Evolutionary conservation across 306 rosid genomes (phyloP).

Genomic region (Herpetospermum pedunculosum): DNA sequence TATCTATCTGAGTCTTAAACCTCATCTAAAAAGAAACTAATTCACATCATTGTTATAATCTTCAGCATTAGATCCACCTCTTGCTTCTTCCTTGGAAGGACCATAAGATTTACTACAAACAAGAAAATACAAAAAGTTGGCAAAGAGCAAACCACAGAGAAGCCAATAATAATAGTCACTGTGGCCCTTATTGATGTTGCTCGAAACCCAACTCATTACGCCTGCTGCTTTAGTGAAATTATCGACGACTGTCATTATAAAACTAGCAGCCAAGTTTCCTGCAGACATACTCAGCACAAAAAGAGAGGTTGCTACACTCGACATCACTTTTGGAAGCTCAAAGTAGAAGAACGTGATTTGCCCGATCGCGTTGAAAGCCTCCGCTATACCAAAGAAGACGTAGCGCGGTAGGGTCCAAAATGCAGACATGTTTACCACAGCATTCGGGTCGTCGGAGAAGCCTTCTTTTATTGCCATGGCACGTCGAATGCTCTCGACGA

Average conservation of each 20-base stretch:
- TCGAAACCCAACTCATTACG: constrained; percentile 34
- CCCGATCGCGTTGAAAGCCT: constrained; percentile 15
- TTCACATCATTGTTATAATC: not conserved
- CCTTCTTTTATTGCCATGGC: constrained; percentile 19
- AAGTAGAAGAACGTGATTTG: constrained; percentile 19
- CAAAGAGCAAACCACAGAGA: not conserved
- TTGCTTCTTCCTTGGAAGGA: constrained; percentile 7
- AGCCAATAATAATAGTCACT: constrained; percentile 22
- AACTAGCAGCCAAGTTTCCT: constrained; percentile 12
- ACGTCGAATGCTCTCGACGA: constrained; percentile 16
- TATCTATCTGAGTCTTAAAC: not conserved
- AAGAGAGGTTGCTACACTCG: constrained; percentile 15
- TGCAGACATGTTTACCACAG: constrained; percentile 23
- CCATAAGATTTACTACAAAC: constrained; percentile 16
- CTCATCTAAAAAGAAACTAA: not conserved
- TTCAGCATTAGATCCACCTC: not conserved
- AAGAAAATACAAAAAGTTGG: constrained; percentile 14
- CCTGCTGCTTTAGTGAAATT: constrained; percentile 21
- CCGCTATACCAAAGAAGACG: not conserved
- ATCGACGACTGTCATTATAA: constrained; percentile 9
- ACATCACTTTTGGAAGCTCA: constrained; percentile 15
- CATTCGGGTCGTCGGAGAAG: constrained; percentile 6
- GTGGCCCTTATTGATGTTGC: constrained; percentile 34
- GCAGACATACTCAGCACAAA: not conserved
- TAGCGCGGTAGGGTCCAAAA: constrained; percentile 14